phyloP scores from a whole-genome alignment of 352 stramenopile species.

The Plasmopara halstedii region DNA sequence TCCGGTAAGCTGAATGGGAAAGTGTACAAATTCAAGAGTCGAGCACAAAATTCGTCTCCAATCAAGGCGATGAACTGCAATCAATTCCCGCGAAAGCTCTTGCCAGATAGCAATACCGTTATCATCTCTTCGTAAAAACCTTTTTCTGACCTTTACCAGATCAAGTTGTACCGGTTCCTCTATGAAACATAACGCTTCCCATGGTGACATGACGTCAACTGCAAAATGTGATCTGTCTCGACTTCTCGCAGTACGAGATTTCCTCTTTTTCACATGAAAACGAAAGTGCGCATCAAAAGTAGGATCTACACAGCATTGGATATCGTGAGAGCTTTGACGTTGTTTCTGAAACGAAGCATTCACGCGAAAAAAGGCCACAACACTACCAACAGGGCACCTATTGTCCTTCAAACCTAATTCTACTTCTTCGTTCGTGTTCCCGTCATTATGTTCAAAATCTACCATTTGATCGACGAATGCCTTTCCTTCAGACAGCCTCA shows the following conservation, averaged over 20 bases:
- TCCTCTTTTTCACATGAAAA: slow-evolving; percentile 37
- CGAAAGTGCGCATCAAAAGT: slow-evolving; percentile 65
- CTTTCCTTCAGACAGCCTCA: slow-evolving; percentile 46
- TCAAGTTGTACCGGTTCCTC: slow-evolving; percentile 55
- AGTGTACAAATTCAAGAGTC: slow-evolving; percentile 55
- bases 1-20: slow-evolving; percentile 53
- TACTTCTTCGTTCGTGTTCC: neutral
- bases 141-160: slow-evolving; percentile 55
- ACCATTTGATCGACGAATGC: slow-evolving; percentile 73
- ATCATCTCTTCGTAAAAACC: slow-evolving; percentile 19
- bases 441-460: slow-evolving; percentile 7
- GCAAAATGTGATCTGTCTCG: slow-evolving; percentile 28
- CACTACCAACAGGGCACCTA: slow-evolving; percentile 31
- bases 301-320: slow-evolving; percentile 49
- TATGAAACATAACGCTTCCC: slow-evolving; percentile 59
- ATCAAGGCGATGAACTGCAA: slow-evolving; percentile 63
- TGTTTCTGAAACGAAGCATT: slow-evolving; percentile 50
- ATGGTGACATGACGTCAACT: slow-evolving; percentile 52
- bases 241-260: slow-evolving; percentile 11
- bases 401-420: slow-evolving; percentile 12
- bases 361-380: slow-evolving; percentile 47
- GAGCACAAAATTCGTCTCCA: slow-evolving; percentile 75
- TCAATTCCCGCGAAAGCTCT: slow-evolving; percentile 44
- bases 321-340: slow-evolving; percentile 33
- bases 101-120: slow-evolving; percentile 21